Evolutionary conservation across 2,329 filamentous ascomycete species (phyloP).

Genomic region (Exophiala spinifera): DNA sequence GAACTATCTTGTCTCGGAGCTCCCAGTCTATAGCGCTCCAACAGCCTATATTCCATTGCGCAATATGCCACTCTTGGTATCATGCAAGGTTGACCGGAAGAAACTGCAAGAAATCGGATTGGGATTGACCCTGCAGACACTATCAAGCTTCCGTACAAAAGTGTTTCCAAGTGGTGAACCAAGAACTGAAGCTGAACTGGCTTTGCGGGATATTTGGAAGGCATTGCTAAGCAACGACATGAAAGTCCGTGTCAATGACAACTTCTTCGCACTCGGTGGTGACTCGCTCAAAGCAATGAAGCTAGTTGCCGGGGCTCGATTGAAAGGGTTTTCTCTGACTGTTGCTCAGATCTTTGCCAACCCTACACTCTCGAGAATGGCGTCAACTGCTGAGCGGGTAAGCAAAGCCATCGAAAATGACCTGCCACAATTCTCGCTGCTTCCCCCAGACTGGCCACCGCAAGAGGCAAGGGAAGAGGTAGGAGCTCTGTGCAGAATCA

Average conservation of each 20-base stretch:
- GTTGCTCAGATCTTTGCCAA: constrained; percentile 34
- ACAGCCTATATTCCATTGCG: constrained; percentile 34
- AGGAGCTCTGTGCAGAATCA: constrained; percentile 24
- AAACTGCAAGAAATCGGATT: constrained; percentile 22
- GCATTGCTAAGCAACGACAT: no score
- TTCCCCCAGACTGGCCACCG: constrained; percentile 1
- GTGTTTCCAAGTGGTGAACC: neutral
- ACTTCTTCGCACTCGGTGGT: constrained; percentile 35
- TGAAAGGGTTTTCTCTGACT: constrained; percentile 23
- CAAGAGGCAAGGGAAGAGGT: constrained; percentile 14
- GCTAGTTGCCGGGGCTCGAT: constrained; percentile 29
- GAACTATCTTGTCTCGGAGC: constrained; percentile 23
- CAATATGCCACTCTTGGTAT: constrained; percentile 32
- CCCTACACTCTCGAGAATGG: constrained; percentile 45
- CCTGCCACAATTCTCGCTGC: constrained; percentile 13
- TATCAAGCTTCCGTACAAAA: constrained; percentile 32
- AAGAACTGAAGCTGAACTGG: no score
- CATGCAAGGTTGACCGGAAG: constrained; percentile 35
- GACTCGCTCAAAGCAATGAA: constrained; percentile 35
- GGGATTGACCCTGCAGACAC: constrained; percentile 29
- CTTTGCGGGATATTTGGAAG: no score
- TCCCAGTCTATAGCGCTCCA: constrained; percentile 38
- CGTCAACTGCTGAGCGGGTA: constrained; percentile 21
- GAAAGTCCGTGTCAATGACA: constrained; percentile 21
- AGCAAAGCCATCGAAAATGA: neutral